Conservation (phyloP, 2,329 filamentous ascomycete species). For the Apiospora koreana region DNA sequence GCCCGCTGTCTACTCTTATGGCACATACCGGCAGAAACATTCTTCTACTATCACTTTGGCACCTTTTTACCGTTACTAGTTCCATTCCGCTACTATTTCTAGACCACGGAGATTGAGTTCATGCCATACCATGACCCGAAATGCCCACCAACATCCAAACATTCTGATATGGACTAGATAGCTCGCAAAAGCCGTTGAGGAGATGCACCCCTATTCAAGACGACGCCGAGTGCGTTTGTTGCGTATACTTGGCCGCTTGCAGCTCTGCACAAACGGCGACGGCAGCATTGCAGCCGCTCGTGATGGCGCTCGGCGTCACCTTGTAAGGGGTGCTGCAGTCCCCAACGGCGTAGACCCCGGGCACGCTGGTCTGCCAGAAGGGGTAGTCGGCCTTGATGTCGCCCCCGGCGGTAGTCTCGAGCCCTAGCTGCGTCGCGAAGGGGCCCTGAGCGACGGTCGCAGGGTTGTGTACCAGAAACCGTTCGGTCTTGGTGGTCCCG, state of each 20-base stretch:
- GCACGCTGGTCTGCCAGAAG: constrained; percentile 20
- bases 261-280: constrained; percentile 21
- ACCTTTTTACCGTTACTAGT: no score
- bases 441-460: constrained; percentile 25
- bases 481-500: constrained; percentile 15
- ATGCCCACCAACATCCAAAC: no score
- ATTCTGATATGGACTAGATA: no score
- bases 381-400: constrained; percentile 21
- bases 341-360: constrained; percentile 26
- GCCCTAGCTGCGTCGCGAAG: constrained; percentile 30
- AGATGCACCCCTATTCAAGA: no score
- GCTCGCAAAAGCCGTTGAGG: no score
- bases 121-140: no score
- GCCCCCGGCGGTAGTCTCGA: constrained; percentile 25
- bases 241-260: constrained; percentile 23
- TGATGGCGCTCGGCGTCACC: constrained; percentile 21
- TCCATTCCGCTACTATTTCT: no score
- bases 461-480: constrained; percentile 20
- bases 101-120: no score
- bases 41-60: no score
- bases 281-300: constrained; percentile 23
- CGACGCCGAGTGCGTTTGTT: no score
- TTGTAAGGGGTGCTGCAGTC: constrained; percentile 25
- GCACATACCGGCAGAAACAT: no score
- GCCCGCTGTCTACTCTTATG: no score